Evolutionary conservation across 2,329 filamentous ascomycete species (phyloP).

Genomic region (Ophiosphaerella narmari): DNA sequence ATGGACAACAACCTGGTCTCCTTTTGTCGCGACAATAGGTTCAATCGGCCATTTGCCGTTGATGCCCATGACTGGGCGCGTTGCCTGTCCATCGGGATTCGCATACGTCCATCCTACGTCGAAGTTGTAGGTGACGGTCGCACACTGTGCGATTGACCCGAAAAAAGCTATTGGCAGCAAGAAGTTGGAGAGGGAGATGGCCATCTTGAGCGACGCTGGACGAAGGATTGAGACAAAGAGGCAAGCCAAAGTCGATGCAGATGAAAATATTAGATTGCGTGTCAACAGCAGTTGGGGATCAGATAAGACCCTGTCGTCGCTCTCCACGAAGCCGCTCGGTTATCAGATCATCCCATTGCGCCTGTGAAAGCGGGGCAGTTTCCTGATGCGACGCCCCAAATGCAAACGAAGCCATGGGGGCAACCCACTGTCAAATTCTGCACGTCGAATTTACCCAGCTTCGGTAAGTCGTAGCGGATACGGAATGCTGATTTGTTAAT

Average conservation of each 20-base stretch:
- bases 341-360: conserved; percentile 31
- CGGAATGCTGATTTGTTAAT: conserved; percentile 12
- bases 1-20: conserved; percentile 72
- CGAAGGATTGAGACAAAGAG: neutral
- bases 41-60: conserved; percentile 78
- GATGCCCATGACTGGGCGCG: conserved; percentile 66
- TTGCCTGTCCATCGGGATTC: conserved; percentile 59
- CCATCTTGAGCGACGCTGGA: conserved; percentile 42
- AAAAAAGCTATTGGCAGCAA: conserved; percentile 43
- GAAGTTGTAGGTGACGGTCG: conserved; percentile 55
- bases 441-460: conserved; percentile 1
- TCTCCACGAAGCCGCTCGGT: conserved; percentile 1
- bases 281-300: conserved; percentile 15
- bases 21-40: conserved; percentile 72
- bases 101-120: conserved; percentile 60
- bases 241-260: conserved; percentile 4
- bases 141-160: conserved; percentile 20
- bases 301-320: conserved; percentile 22
- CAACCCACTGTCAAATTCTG: conserved; percentile 3
- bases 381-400: neutral
- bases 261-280: conserved; percentile 34
- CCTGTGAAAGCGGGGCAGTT: neutral
- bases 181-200: conserved; percentile 51
- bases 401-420: conserved; percentile 7
- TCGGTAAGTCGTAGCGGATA: conserved; percentile 3